Evolutionary conservation across 2,329 filamentous ascomycete species (phyloP), one percentile per base, ranked within the genome.

Genomic region (Aureobasidium zeae): DNA sequence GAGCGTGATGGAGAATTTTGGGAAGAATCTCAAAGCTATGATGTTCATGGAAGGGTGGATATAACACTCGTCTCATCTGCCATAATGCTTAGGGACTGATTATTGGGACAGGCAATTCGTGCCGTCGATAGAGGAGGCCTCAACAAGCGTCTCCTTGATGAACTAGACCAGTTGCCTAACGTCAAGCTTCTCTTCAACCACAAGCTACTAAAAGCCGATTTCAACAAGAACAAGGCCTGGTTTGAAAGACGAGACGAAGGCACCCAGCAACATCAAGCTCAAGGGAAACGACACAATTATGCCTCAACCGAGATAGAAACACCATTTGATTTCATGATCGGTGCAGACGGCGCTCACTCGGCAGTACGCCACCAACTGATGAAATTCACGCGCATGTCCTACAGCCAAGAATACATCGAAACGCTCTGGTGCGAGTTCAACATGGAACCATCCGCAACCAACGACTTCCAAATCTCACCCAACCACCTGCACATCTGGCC

Each of bases 401-500:
- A 94, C 58, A 74, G 83, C 54, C 91, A 98, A 60, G 79, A 86
- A 55, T 98, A 98, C 62, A 91, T 98, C 58, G 89, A 96, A 62
- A 91, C 88, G 0, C 67, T 96, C 4, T 98, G 91, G 91, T 96
- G 89, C 62, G 91, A 98, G 59, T 96, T 98, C 59, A 79, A 79
- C 37, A 86, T 98, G 49, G 56, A 54, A 1, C 53, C 57, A 2
- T 59, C 62, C 2, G 47, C 60, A 8, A 51, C 48, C 15, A 69
- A 70, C 16, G 67, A 71, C 33, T 96, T 93, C 59, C 72, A 73
- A 35, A 91, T 96, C 53, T 91, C 86, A 0, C 86, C 87, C 1
- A 85, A 95, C 55, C 88, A 96, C 59, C 72, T 98, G 1, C 91
- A 98, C 63, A 98, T 98, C 59, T 98, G 91, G 91, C 91, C 91